These are phyloP conservation scores for Hyphopichia burtonii DNA, from an alignment of 1,139 yeast species.

Conservation along the genomic window DNA sequence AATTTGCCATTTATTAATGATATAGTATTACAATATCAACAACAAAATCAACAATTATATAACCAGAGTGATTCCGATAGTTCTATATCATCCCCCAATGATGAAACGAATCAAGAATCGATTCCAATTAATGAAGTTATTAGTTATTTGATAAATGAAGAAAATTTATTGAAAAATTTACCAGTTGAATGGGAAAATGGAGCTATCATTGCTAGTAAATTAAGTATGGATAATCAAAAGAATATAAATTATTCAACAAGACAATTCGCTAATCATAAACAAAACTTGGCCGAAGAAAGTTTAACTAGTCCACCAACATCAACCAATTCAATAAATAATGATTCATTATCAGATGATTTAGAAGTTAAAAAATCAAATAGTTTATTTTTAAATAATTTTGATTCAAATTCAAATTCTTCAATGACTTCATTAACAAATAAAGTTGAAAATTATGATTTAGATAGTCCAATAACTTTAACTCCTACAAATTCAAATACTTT, in stretches of 20 bases:
- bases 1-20: conserved; percentile 32
- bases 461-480: conserved; percentile 23
- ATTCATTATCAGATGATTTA: not conserved
- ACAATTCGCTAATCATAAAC: conserved; percentile 35
- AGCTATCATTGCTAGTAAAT: conserved; percentile 40
- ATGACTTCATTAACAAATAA: conserved; percentile 27
- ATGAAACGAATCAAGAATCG: conserved; percentile 9
- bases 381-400: not conserved
- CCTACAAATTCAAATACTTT: conserved; percentile 9
- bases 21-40: conserved; percentile 7
- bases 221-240: conserved; percentile 13
- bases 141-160: conserved; percentile 36
- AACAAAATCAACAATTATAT: not conserved
- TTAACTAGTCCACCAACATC: not conserved
- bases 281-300: not conserved
- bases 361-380: conserved; percentile 1
- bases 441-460: conserved; percentile 26
- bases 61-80: not conserved
- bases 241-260: conserved; percentile 25
- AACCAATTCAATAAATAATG: not conserved
- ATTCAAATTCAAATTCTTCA: conserved; percentile 10
- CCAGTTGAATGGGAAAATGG: conserved; percentile 50
- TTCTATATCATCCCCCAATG: not conserved
- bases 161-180: conserved; percentile 33
- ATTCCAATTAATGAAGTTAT: conserved; percentile 55